Evolutionary conservation across 345 rosid species (phyloP).

Genomic region (Anacardium occidentale): DNA sequence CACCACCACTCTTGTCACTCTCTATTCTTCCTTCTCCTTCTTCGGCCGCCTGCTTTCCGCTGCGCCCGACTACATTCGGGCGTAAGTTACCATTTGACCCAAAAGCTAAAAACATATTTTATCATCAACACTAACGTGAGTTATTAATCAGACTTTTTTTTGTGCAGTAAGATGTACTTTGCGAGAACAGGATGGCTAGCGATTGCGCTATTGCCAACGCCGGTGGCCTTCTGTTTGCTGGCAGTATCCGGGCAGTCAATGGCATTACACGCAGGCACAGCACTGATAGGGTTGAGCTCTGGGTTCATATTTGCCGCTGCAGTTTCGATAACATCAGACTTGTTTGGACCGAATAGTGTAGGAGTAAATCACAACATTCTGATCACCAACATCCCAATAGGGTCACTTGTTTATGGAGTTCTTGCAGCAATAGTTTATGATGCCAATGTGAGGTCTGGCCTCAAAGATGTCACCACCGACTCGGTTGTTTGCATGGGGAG

Average conservation of each 20-base stretch:
- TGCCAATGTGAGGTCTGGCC: slow-evolving; percentile 34
- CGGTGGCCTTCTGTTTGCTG: slow-evolving; percentile 73
- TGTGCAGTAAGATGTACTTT: slow-evolving; percentile 72
- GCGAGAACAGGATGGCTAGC: slow-evolving; percentile 96
- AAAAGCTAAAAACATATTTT: neutral
- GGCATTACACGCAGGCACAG: slow-evolving; percentile 60
- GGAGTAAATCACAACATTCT: slow-evolving; percentile 94
- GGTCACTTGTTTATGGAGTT: slow-evolving; percentile 79
- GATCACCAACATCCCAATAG: slow-evolving; percentile 89
- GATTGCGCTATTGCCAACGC: slow-evolving; percentile 78
- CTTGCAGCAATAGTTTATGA: slow-evolving; percentile 85
- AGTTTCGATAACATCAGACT: slow-evolving; percentile 87
- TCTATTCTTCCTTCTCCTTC: slow-evolving; percentile 91
- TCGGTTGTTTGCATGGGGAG: slow-evolving; percentile 74
- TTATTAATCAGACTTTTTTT: neutral
- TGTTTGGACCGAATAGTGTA: slow-evolving; percentile 85
- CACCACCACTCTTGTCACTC: slow-evolving; percentile 69
- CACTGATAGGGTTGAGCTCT: slow-evolving; percentile 77
- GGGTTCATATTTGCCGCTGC: slow-evolving; percentile 97
- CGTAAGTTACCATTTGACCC: slow-evolving; percentile 42
- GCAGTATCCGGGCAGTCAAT: slow-evolving; percentile 45
- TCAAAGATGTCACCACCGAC: slow-evolving; percentile 26
- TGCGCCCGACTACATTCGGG: slow-evolving; percentile 77
- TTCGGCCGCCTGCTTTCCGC: slow-evolving; percentile 95
- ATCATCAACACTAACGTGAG: too few species aligned